A percentile compares a stretch with the other conserved stretches of the same genome.
Conservation (phyloP, 2,329 filamentous ascomycete species). For the Trichoderma cornu-damae region DNA sequence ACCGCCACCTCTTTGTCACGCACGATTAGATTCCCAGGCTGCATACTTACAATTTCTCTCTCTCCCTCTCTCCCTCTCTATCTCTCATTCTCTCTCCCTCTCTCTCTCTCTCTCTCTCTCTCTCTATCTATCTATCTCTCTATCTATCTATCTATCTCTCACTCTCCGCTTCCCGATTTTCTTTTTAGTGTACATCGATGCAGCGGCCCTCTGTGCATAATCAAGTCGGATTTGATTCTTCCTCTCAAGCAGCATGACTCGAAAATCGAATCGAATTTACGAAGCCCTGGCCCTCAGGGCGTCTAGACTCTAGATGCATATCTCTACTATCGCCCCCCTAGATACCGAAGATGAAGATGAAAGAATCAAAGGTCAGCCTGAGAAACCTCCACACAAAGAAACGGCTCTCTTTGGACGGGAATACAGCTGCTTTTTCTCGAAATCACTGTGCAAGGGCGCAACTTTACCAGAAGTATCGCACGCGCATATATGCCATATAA, state of each 20-base stretch:
- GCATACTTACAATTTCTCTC: too few species aligned
- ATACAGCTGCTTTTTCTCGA: too few species aligned
- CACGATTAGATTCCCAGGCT: too few species aligned
- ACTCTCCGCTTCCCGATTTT: neutral
- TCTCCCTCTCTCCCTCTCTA: too few species aligned
- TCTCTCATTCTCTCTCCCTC: too few species aligned
- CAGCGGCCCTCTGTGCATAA: neutral
- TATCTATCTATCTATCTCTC: neutral
- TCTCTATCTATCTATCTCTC: too few species aligned
- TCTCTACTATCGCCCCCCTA: neutral
- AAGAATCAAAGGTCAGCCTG: neutral
- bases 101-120: too few species aligned
- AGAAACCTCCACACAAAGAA: neutral
- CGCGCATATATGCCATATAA: neutral
- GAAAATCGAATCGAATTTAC: neutral
- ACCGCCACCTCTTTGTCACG: too few species aligned
- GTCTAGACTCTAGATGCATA: too few species aligned
- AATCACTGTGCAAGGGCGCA: neutral
- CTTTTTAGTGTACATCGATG: neutral
- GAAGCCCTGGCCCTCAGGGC: neutral
- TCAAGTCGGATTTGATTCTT: neutral
- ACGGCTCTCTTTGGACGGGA: neutral
- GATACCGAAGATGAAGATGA: too few species aligned
- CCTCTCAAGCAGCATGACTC: neutral
- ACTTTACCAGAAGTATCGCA: neutral